phyloP scores from a whole-genome alignment of 1,284 basidiomycete species.

The Leccinum subrobustum region DNA sequence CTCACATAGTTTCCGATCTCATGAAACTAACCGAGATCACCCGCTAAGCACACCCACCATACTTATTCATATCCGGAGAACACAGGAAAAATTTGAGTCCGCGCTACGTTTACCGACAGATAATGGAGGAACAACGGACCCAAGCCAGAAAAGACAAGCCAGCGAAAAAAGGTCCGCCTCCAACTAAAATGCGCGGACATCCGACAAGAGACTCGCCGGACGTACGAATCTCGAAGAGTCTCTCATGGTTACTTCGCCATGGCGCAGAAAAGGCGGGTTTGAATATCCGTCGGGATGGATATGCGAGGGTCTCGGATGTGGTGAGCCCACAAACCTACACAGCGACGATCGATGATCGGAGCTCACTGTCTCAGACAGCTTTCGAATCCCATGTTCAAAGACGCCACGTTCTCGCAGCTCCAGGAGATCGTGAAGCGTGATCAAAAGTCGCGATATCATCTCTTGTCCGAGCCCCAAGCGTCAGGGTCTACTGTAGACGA shows the following conservation, averaged over 20 bases:
- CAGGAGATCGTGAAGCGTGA: slow-evolving; percentile 75
- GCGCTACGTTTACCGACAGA: not conserved
- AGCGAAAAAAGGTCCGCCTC: slow-evolving; percentile 16
- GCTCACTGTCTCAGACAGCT: slow-evolving; percentile 39
- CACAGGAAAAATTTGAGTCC: slow-evolving; percentile 7
- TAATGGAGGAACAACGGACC: slow-evolving; percentile 11
- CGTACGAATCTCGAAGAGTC: slow-evolving; percentile 50
- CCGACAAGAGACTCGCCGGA: slow-evolving; percentile 23
- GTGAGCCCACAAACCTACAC: slow-evolving; percentile 37
- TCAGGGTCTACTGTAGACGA: slow-evolving; percentile 36
- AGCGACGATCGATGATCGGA: not conserved
- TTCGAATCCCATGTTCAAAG: slow-evolving; percentile 49
- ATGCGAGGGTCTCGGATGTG: slow-evolving; percentile 57
- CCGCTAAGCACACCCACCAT: not conserved
- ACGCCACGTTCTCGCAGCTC: slow-evolving; percentile 56
- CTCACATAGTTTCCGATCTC: not conserved
- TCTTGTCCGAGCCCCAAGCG: slow-evolving; percentile 58
- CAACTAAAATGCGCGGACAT: slow-evolving; percentile 28
- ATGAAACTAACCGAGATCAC: slow-evolving; percentile 1
- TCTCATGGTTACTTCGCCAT: slow-evolving; percentile 72
- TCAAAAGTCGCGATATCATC: slow-evolving; percentile 75
- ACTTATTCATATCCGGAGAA: not conserved
- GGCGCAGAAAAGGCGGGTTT: slow-evolving; percentile 62
- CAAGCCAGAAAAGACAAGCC: slow-evolving; percentile 3
- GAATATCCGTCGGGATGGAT: slow-evolving; percentile 64